These are phyloP conservation scores for Colletotrichum sp. DNA, from an alignment of 2,329 filamentous ascomycete species.

Conservation along the genomic window DNA sequence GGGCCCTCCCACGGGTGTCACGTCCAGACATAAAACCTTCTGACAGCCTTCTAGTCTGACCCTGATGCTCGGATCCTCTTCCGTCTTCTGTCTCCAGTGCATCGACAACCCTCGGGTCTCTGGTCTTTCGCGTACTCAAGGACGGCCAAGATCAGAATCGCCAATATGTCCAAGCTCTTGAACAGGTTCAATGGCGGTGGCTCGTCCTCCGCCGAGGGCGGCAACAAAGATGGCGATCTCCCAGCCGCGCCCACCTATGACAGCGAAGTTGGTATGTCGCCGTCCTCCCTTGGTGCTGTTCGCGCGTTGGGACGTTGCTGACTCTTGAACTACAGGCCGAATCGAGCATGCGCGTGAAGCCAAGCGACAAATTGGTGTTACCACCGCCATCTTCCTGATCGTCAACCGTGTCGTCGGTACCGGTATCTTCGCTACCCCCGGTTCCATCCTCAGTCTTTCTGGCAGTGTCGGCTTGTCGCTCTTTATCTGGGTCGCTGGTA, in stretches of 20 bases:
- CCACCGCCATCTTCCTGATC: conserved; percentile 63
- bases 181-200: conserved; percentile 5
- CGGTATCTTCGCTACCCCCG: conserved; percentile 70
- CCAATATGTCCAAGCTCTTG: conserved; percentile 9
- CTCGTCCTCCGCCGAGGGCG: background rate
- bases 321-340: conserved; percentile 23
- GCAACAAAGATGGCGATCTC: conserved; percentile 1
- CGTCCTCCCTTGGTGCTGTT: no score
- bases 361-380: conserved; percentile 61
- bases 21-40: conserved; percentile 17
- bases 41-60: background rate
- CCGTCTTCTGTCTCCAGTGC: background rate
- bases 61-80: background rate
- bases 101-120: background rate
- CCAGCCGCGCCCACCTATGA: conserved; percentile 4
- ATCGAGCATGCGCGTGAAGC: conserved; percentile 47
- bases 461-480: conserved; percentile 68
- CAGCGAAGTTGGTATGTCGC: conserved; percentile 21
- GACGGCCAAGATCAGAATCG: background rate
- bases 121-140: background rate
- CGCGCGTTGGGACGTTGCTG: no score
- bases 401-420: conserved; percentile 72
- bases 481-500: conserved; percentile 68
- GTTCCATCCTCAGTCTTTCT: conserved; percentile 59
- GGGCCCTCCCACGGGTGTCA: background rate